phyloP scores from a whole-genome alignment of 306 rosid species.

The Citrullus amarus region DNA sequence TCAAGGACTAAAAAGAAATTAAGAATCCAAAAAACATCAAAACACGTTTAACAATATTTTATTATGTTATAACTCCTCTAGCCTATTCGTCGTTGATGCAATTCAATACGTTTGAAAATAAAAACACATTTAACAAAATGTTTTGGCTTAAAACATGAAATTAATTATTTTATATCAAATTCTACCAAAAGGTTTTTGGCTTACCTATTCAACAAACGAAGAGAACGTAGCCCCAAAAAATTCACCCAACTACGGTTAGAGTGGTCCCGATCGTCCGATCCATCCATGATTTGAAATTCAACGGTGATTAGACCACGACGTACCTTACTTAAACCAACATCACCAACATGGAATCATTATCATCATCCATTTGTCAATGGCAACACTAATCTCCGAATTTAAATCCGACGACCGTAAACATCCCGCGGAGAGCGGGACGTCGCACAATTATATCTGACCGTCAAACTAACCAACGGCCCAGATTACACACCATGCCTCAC shows the following conservation, averaged over 20 bases:
- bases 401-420: slow-evolving; percentile 43
- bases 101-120: no score
- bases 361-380: neutral
- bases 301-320: neutral
- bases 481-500: slow-evolving; percentile 16
- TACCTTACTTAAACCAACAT: neutral
- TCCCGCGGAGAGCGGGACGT: slow-evolving; percentile 25
- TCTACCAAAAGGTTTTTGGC: neutral
- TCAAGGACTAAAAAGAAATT: neutral
- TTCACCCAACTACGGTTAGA: neutral
- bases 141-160: neutral
- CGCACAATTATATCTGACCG: slow-evolving; percentile 12
- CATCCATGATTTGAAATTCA: neutral
- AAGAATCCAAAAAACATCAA: neutral
- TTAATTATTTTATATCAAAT: neutral
- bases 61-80: no score
- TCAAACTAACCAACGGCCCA: slow-evolving; percentile 24
- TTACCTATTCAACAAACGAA: slow-evolving; percentile 2
- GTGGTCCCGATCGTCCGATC: neutral
- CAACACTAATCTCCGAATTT: slow-evolving; percentile 10
- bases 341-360: neutral
- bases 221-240: neutral
- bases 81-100: no score
- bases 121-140: no score
- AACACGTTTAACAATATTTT: neutral